Conservation (phyloP, 1,284 basidiomycete species). For the Leccinum griseonigrum region DNA sequence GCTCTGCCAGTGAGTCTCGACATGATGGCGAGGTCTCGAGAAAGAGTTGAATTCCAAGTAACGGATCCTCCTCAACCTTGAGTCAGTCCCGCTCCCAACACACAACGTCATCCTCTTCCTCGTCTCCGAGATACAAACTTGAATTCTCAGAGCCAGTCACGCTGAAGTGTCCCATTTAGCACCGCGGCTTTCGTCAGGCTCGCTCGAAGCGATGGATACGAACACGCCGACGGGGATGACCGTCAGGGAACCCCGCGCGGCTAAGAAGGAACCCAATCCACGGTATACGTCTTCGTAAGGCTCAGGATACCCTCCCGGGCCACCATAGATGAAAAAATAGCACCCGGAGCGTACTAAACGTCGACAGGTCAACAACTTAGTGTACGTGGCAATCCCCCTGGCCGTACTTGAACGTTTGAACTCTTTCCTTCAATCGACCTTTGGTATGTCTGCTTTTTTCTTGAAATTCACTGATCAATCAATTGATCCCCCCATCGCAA, state of each 20-base stretch:
- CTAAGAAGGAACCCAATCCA: constrained; percentile 50
- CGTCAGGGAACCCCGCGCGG: constrained; percentile 54
- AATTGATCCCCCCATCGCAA: background rate
- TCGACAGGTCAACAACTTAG: too few species aligned
- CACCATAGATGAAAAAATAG: constrained; percentile 52
- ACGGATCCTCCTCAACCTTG: background rate
- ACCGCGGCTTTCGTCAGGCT: constrained; percentile 32
- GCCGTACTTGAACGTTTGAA: constrained; percentile 48
- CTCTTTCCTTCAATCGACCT: constrained; percentile 41
- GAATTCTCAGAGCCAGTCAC: constrained; percentile 19
- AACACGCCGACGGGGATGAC: constrained; percentile 50
- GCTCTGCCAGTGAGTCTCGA: constrained; percentile 12
- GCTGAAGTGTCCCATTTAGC: constrained; percentile 40
- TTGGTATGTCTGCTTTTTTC: constrained; percentile 40
- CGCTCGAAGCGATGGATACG: constrained; percentile 34
- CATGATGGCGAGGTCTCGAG: constrained; percentile 16
- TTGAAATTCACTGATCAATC: constrained; percentile 12
- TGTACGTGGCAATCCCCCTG: constrained; percentile 42
- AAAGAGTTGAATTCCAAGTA: constrained; percentile 4
- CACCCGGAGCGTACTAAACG: constrained; percentile 30
- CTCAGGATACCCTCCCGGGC: constrained; percentile 43
- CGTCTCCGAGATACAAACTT: constrained; percentile 44
- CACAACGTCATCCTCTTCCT: constrained; percentile 29
- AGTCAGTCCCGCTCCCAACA: constrained; percentile 50
- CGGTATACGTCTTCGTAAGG: constrained; percentile 48